Base-by-base conservation (phyloP, 345 rosid genomes). In the Camelina neglecta region DNA sequence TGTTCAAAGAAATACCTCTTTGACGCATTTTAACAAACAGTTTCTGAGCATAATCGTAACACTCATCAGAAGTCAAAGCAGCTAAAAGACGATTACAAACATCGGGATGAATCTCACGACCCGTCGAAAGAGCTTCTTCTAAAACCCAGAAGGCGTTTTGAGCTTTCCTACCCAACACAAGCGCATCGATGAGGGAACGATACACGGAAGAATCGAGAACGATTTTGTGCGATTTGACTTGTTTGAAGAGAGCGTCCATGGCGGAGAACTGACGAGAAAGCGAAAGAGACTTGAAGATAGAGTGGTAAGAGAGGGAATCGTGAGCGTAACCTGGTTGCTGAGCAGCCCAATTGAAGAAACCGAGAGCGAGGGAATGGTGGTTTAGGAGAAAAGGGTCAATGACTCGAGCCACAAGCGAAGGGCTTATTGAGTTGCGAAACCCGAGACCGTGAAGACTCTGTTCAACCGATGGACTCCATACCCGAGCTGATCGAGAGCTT, bases 321-420 rank as follows among this genome's bases (percentile, higher is more conserved):
- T 93, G 98, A 7, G 83, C 35, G 79, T 85, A 93, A 50, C 87
- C 86, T 10, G 98, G 96, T 58, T 91, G 96, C 79, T 92, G 93
- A 21, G 94, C 81, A 5, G 94, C 89, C 98, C 98, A 93, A 75
- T 91, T 82, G 89, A 93, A 93, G 84, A 93, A 89, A 48, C 97
- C 96, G 18, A 93, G 90, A 35, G 98, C 91, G 16, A 93, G 91
- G 0, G 93, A 86, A 67, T 84, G 88, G 63, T 91, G 92, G 50
- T 75, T 72, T 29, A 84, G 80, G 76, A 90, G 96, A 47, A 79
- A 84, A 1, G 93, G 90, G 81, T 93, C 96, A 71, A 93, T 90
- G 71, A 88, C 95, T 64, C 77, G 77, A 54, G 95, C 86, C 45
- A 93, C 97, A 39, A 91, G 88, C 5, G 81, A 81, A 7, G 97